Base-by-base conservation (phyloP, 352 stramenopile species). In the Thraustochytrium sp. region DNA sequence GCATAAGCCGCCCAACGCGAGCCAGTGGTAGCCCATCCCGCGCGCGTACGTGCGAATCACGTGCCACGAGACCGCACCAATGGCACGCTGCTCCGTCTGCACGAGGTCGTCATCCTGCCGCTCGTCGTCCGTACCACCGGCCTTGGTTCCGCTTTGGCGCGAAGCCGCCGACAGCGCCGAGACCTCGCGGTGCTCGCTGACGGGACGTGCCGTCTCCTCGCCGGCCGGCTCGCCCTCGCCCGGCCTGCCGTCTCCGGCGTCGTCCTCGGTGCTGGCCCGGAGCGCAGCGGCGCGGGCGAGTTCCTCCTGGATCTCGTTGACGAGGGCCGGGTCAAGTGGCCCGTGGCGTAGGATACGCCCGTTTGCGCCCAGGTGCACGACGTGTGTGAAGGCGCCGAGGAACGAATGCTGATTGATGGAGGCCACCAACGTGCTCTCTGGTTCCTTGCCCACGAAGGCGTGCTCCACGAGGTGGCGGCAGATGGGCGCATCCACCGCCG, bases 401-500 rank as follows among this genome's bases (percentile, higher is more conserved):
- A 61, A 84, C 18, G 31, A 5, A 11, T 49, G 37, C 61, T 84
- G 76, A 64, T 84, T 84, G 46, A 84, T 49, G 0, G 65, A 75
- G 13, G 46, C 53, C 4, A 84, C 38, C 29, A 82, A 21, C n/a
- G 61, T 82, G 8, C 8, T 42, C 11, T 34, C 49, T 23, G 13
- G 8, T 0, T 76, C 49, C 40, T 55, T 18, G 26, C 36, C 38
- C 5, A 49, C 36, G 49, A 84, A 82, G 16, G 85, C 48, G 18
- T 83, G 37, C 34, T 84, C 40, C 4, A 84, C 21, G n/a, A 84
- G 76, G 29, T 84, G 61, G 4, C 76, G 23, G 29, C 62, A 75
- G 23, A 84, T 61, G 36, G 61, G 85, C 89, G 73, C 36, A 88
- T 91, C 54, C 64, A 90, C 31, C 89, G 85, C 82, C 87, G 88